phyloP scores from a whole-genome alignment of 2,329 filamentous ascomycete species.

The Pseudocercospora macadamiae region DNA sequence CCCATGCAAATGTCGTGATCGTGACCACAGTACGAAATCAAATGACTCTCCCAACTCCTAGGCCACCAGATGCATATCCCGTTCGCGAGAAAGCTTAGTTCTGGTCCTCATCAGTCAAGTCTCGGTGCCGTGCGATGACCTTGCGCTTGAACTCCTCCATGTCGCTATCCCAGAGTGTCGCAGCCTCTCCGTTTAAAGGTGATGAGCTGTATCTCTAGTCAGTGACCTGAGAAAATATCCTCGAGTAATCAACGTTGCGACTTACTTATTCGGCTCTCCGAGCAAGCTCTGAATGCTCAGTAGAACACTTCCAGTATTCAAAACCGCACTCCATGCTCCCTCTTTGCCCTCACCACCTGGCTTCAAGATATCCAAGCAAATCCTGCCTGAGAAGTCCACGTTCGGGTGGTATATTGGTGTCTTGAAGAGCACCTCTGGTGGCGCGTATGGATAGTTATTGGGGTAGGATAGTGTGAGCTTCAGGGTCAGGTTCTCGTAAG shows the following conservation, averaged over 20 bases:
- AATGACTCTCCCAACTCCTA: no score
- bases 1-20: constrained; percentile 2
- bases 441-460: constrained; percentile 86
- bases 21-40: constrained; percentile 1
- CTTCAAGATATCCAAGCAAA: constrained; percentile 97
- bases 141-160: constrained; percentile 81
- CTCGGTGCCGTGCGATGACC: constrained; percentile 65
- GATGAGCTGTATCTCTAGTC: constrained; percentile 66
- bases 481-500: constrained; percentile 83
- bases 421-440: constrained; percentile 93
- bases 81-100: no score
- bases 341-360: constrained; percentile 35
- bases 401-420: constrained; percentile 99
- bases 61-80: no score
- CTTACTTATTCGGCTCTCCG: constrained; percentile 97
- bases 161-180: constrained; percentile 92
- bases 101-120: constrained; percentile 52
- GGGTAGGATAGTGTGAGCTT: constrained; percentile 93
- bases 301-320: constrained; percentile 93
- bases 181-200: constrained; percentile 93
- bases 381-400: constrained; percentile 94
- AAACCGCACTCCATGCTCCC: constrained; percentile 97
- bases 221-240: constrained; percentile 1
- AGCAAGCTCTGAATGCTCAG: constrained; percentile 92
- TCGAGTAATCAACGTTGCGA: constrained; percentile 19